Evolutionary conservation across 2,329 filamentous ascomycete genomes (phyloP).

Genomic region (Chaetomium olivaceum): DNA sequence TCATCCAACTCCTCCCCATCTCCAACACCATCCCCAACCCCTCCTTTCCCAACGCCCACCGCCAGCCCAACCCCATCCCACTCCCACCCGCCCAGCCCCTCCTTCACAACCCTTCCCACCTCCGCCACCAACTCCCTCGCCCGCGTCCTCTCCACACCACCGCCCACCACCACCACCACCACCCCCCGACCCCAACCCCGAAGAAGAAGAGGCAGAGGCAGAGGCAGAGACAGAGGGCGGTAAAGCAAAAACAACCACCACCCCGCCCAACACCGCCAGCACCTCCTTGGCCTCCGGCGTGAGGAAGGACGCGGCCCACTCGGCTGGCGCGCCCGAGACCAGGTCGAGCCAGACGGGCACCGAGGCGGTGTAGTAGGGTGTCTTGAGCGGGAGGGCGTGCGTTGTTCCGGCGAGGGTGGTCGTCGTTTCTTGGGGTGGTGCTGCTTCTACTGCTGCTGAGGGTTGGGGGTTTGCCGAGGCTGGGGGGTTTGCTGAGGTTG

Average conservation of each 20-base stretch:
- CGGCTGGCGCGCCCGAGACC: slow-evolving; percentile 47
- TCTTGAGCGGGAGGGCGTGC: slow-evolving; percentile 57
- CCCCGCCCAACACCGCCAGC: slow-evolving; percentile 58
- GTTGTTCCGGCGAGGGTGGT: slow-evolving; percentile 58
- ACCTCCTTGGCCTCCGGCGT: slow-evolving; percentile 63
- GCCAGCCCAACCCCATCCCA: slow-evolving; percentile 67
- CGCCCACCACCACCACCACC: not conserved
- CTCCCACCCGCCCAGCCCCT: slow-evolving; percentile 59
- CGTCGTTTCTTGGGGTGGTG: not conserved
- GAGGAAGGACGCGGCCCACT: slow-evolving; percentile 62
- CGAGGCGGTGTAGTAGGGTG: slow-evolving; percentile 60
- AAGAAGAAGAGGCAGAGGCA: not conserved
- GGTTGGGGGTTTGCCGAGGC: not conserved
- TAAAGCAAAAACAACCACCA: slow-evolving; percentile 58
- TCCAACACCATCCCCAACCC: not conserved
- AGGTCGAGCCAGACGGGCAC: slow-evolving; percentile 70
- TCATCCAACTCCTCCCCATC: slow-evolving; percentile 48
- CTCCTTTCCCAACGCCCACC: slow-evolving; percentile 50
- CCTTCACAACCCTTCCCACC: slow-evolving; percentile 56
- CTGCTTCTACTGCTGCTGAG: slow-evolving; percentile 36
- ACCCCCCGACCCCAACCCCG: too few species aligned
- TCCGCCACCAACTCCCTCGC: slow-evolving; percentile 49
- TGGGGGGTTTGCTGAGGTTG: not conserved
- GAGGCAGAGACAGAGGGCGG: slow-evolving; percentile 25
- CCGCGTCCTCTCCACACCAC: slow-evolving; percentile 24